Evolutionary conservation across 208 protist genomes (phyloP).

Genomic region (Wallacemonas sp.): DNA sequence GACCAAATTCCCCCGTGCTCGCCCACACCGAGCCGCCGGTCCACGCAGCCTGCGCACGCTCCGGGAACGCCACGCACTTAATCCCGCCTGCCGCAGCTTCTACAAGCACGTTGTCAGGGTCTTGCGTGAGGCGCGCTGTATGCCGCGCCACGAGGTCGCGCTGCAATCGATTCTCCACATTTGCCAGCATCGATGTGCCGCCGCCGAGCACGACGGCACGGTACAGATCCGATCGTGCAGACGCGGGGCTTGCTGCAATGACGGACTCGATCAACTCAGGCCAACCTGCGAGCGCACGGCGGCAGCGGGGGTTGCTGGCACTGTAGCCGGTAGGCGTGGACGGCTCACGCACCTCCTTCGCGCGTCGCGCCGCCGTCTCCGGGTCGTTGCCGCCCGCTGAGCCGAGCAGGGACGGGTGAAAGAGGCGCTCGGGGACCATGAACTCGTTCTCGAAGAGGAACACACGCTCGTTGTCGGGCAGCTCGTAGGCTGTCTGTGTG

Average conservation of each 20-base stretch:
- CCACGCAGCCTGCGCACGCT: conserved; percentile 80
- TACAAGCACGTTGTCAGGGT: background rate
- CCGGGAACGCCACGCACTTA: conserved; percentile 69
- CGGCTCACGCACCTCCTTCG: conserved; percentile 26
- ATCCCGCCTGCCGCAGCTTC: conserved; percentile 13
- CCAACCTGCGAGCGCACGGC: conserved; percentile 33
- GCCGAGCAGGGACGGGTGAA: conserved; percentile 45
- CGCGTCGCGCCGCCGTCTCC: conserved; percentile 51
- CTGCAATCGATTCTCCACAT: conserved; percentile 77
- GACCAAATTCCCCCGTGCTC: conserved; percentile 61
- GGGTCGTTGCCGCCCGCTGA: no score
- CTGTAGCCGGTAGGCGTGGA: conserved; percentile 45
- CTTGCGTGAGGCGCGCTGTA: background rate
- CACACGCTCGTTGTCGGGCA: conserved; percentile 90
- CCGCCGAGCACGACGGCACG: conserved; percentile 93
- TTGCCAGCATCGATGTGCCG: conserved; percentile 87
- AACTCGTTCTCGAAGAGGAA: conserved; percentile 80
- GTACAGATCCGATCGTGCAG: conserved; percentile 58
- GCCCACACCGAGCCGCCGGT: conserved; percentile 85
- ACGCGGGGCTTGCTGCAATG: conserved; percentile 32
- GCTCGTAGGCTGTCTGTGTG: conserved; percentile 26
- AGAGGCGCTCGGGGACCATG: conserved; percentile 84
- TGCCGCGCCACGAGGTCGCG: conserved; percentile 45
- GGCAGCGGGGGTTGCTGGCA: conserved; percentile 23
- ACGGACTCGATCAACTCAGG: conserved; percentile 49